A percentile compares a stretch with the other conserved stretches of the same genome.
phyloP scores from a whole-genome alignment of 1,284 basidiomycete genomes.

The Fistulina hepatica region DNA sequence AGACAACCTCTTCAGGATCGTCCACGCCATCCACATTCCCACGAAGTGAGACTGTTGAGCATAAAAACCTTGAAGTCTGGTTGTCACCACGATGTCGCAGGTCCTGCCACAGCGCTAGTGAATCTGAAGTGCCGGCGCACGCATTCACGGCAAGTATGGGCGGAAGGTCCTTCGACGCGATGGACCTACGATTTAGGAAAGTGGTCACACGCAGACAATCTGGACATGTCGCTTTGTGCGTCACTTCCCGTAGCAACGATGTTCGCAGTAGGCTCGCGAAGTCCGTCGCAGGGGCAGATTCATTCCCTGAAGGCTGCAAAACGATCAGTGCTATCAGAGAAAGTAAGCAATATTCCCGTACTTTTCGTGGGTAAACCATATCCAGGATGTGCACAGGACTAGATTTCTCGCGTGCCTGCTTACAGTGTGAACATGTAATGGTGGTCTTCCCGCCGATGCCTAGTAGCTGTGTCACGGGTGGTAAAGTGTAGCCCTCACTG shows the following conservation, averaged over 20 bases:
- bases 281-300: slow-evolving; percentile 33
- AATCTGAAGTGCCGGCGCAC: slow-evolving; percentile 69
- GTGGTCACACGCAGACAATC: slow-evolving; percentile 70
- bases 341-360: slow-evolving; percentile 22
- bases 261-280: slow-evolving; percentile 67
- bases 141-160: slow-evolving; percentile 86
- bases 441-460: slow-evolving; percentile 68
- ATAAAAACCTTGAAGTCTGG: slow-evolving; percentile 42
- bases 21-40: slow-evolving; percentile 51
- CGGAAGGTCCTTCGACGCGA: slow-evolving; percentile 63
- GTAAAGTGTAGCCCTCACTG: no score
- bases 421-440: slow-evolving; percentile 70
- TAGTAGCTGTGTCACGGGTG: slow-evolving; percentile 75
- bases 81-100: slow-evolving; percentile 32
- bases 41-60: slow-evolving; percentile 39
- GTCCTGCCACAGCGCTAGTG: slow-evolving; percentile 60
- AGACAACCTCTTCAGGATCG: slow-evolving; percentile 46
- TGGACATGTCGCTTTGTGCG: slow-evolving; percentile 80
- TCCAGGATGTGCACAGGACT: slow-evolving; percentile 78
- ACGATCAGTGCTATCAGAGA: slow-evolving; percentile 2
- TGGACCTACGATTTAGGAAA: slow-evolving; percentile 64
- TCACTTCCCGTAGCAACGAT: slow-evolving; percentile 74
- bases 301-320: slow-evolving; percentile 33
- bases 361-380: slow-evolving; percentile 78
- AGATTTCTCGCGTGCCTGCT: slow-evolving; percentile 59